A percentile compares a stretch with the other conserved stretches of the same genome.
phyloP scores from a whole-genome alignment of 768 basidiomycete species.

The Pleurotus djamor region DNA sequence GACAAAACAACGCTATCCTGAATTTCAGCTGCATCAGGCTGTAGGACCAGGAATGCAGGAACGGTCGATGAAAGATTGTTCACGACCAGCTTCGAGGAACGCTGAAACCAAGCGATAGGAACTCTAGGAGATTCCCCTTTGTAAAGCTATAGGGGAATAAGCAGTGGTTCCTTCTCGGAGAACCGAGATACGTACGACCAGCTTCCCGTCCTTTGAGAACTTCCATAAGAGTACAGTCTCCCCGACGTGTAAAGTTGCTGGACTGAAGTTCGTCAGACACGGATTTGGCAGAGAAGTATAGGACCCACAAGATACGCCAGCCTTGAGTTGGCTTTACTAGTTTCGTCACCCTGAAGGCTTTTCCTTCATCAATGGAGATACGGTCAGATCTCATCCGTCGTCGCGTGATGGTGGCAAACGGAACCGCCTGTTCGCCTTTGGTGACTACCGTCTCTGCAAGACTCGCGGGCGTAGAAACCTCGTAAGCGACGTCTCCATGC shows the following conservation, averaged over 20 bases:
- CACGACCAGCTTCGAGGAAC: neutral
- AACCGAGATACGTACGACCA: neutral
- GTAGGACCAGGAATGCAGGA: neutral
- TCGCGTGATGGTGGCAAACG: too few relatives aligned
- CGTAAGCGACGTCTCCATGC: neutral
- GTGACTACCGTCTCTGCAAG: slow-evolving; percentile 5
- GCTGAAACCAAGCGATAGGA: neutral
- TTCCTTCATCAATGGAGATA: too few relatives aligned
- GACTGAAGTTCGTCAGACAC: too few relatives aligned
- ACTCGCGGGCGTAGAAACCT: neutral
- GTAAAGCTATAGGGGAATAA: neutral
- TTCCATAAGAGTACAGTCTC: too few relatives aligned
- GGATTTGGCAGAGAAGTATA: too few relatives aligned
- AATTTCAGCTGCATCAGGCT: neutral
- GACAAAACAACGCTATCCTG: neutral
- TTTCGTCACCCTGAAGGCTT: too few relatives aligned
- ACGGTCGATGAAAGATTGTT: neutral
- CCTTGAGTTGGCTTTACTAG: too few relatives aligned
- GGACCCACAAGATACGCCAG: too few relatives aligned
- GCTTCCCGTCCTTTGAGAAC: too few relatives aligned
- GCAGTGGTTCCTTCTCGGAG: neutral
- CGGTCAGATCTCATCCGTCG: too few relatives aligned
- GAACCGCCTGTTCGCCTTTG: neutral
- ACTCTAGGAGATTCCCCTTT: neutral
- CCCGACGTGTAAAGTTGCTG: too few relatives aligned